Evolutionary conservation across 164 flowering plant species (phyloP), one percentile per base, ranked within the genome.

Genomic region (Euptelea pleiosperma): DNA sequence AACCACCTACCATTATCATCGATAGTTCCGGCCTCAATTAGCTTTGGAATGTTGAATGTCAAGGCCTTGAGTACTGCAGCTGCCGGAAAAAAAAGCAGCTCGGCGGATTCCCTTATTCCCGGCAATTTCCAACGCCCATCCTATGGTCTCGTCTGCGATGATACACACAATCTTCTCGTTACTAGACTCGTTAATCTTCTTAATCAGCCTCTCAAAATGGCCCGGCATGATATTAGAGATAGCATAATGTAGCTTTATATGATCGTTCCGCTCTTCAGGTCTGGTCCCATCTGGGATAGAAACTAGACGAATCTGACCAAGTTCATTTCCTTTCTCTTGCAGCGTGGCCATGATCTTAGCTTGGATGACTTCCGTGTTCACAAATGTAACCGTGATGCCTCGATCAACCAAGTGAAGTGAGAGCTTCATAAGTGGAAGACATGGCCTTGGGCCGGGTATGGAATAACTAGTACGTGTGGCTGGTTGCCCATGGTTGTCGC

Each of bases 281-380:
- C 44, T 65, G 42, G 73, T 8, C 3, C 79, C 82, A 58, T 77
- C 82, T 2, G 80, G 67, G 9, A 77, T 46, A 0, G 78, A 69
- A 3, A 52, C 74, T 37, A 74, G 2, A 42, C 35, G 33, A 15
- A 73, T 61, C 22, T 14, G 34, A 16, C 39, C 48, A 11, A 19
- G 37, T 14, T 58, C 8, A 21, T 25, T 11, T 4, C 37, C 15
- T 15, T 55, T 51, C 31, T 22, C 21, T 5, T 19, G 57, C 30
- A 58, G 8, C 8, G 68, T 34, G 1, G 30, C 53, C 26, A 52
- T n/a, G 16, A 58, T 29, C 8, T 53, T 58, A 1, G 51, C 34
- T 35, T 67, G 71, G 18, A 15, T 49, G 26, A 28, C 49, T 14
- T 67, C 62, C 16, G 71, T 47, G 57, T 61, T 69, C 8, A 69